Conservation (phyloP, 257 asterid species). For the Agastache rugosa region DNA sequence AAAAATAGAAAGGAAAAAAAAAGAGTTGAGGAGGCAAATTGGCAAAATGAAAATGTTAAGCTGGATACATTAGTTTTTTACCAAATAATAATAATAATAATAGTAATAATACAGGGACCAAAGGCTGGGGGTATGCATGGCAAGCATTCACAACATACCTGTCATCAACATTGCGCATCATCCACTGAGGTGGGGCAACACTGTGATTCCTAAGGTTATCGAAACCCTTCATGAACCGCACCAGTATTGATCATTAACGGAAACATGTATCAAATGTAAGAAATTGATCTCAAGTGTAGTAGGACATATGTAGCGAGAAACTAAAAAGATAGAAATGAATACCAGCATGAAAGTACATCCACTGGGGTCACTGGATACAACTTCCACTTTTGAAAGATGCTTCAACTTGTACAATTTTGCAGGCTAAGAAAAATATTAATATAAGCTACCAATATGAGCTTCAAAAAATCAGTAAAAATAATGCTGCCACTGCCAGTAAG, state of each 20-base stretch:
- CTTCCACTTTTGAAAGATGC: conserved; percentile 97
- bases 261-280: conserved; percentile 26
- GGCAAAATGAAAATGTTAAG: neutral
- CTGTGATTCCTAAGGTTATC: conserved; percentile 94
- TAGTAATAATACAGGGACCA: conserved; percentile 6
- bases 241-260: conserved; percentile 30
- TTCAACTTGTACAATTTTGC: conserved; percentile 92
- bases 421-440: conserved; percentile 51
- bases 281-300: neutral
- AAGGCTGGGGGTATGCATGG: conserved; percentile 6
- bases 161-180: conserved; percentile 96
- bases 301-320: conserved; percentile 22
- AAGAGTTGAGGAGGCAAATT: neutral
- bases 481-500: conserved; percentile 7
- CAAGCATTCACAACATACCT: conserved; percentile 53
- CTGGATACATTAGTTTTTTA: neutral
- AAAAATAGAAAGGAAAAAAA: neutral
- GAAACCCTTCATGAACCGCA: conserved; percentile 69
- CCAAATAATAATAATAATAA: neutral
- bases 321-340: conserved; percentile 3
- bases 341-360: conserved; percentile 99
- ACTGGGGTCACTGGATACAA: conserved; percentile 88
- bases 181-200: conserved; percentile 99
- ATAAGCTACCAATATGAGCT: conserved; percentile 36
- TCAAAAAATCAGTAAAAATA: conserved; percentile 17